phyloP scores from a whole-genome alignment of 2,329 filamentous ascomycete genomes.

The Tolypocladium paradoxum region DNA sequence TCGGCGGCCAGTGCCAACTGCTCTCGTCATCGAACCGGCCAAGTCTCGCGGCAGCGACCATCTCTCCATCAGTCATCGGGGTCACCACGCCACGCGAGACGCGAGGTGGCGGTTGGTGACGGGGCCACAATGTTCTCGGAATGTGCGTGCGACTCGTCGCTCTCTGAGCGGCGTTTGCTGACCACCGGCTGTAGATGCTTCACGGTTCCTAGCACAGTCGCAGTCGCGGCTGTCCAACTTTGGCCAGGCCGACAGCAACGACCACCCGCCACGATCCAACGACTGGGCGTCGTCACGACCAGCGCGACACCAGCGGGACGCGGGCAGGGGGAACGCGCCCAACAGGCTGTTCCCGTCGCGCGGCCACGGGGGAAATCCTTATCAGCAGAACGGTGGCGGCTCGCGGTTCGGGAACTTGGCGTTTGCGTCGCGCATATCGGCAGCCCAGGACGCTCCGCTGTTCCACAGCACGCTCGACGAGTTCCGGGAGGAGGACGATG shows the following conservation, averaged over 20 bases:
- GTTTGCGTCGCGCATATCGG: slow-evolving; percentile 66
- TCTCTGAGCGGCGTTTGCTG: slow-evolving; percentile 4
- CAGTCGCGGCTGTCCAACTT: slow-evolving; percentile 78
- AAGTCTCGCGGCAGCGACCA: background rate
- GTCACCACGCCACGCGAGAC: slow-evolving; percentile 6
- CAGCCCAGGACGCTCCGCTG: slow-evolving; percentile 72
- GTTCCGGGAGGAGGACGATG: slow-evolving; percentile 86
- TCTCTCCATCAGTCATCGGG: background rate
- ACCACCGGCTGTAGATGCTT: slow-evolving; percentile 62
- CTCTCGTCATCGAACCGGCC: background rate
- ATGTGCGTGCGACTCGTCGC: slow-evolving; percentile 49
- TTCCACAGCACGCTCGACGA: slow-evolving; percentile 89
- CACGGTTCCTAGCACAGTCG: slow-evolving; percentile 90
- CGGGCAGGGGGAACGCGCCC: slow-evolving; percentile 15
- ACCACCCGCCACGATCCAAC: slow-evolving; percentile 15
- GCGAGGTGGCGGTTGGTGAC: slow-evolving; percentile 23
- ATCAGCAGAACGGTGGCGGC: slow-evolving; percentile 61
- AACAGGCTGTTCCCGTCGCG: slow-evolving; percentile 34
- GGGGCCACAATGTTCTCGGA: slow-evolving; percentile 51
- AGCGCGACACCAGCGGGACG: slow-evolving; percentile 20
- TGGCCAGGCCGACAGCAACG: slow-evolving; percentile 42
- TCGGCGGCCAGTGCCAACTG: background rate
- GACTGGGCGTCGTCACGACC: slow-evolving; percentile 24
- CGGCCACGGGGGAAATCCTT: slow-evolving; percentile 58
- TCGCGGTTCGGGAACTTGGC: slow-evolving; percentile 63